Base-by-base conservation (phyloP, 176 grass and related monocot species). In the Triticum urartu region DNA sequence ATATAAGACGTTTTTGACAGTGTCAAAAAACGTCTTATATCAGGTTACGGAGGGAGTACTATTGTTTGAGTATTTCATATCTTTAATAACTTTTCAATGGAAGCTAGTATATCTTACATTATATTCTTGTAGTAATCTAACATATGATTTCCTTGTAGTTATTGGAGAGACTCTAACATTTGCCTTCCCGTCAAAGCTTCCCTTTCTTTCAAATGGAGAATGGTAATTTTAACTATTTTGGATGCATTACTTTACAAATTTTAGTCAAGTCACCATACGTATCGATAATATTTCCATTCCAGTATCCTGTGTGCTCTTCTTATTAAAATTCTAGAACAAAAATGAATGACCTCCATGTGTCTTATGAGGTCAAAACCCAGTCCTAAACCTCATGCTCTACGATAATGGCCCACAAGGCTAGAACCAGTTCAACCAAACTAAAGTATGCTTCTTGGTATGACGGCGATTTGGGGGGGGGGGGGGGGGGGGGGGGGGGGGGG, bases 151-250 rank as follows among this genome's bases (percentile, higher is more conserved):
- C 72, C 28, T 71, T 95, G 80, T 71, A 98, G 96, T 95, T 91
- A 90, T 98, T 87, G 96, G 96, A 88, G 96, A 98, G 88, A 92
- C 91, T 22, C 81, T 98, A 83, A 98, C 96, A 39, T 98, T 98
- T 72, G 85, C 81, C 59, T 91, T 92, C 91, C 96, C 96, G 12
- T 86, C 90, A n/a, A 64, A 79, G 82, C 88, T 98, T 82, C 85
- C 96, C 85, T 98, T 98, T 90, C 96, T 95, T 92, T 98, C 90
- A 84, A 92, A 98, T 88, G 96, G 96, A 86, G 96, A 98, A 85
- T 98, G 96, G 96, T 98, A 98, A 91, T 61, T 45, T 45, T 87
- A 48, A 68, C 78, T 81, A 38, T 81, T 89, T 87, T 87, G 72
- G 25, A 70, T 86, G 40, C 79, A 64, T 80, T 83, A 52, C 52